Percentiles rank a stretch among this genome's conserved stretches.
phyloP scores from a whole-genome alignment of 2,329 filamentous ascomycete species.

The Penicillium sp. region DNA sequence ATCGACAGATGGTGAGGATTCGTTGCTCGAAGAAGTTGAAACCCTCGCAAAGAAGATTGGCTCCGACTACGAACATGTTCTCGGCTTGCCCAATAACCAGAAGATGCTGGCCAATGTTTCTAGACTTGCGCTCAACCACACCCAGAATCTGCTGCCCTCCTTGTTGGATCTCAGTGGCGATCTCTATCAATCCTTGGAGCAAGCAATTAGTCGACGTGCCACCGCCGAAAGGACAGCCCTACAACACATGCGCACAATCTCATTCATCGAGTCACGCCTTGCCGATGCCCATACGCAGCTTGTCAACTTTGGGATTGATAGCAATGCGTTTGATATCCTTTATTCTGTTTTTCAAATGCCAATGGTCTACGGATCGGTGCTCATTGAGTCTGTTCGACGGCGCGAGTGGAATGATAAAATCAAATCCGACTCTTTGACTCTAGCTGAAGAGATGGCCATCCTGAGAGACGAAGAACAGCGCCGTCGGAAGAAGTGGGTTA shows the following conservation, averaged over 20 bases:
- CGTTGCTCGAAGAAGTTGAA: conserved; percentile 81
- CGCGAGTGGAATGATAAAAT: conserved; percentile 93
- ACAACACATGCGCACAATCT: conserved; percentile 79
- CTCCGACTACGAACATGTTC: conserved; percentile 78
- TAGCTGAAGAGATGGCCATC: conserved; percentile 89
- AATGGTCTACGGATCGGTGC: conserved; percentile 84
- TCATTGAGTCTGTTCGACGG: conserved; percentile 82
- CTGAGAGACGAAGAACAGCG: conserved; percentile 93
- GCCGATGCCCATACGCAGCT: conserved; percentile 73
- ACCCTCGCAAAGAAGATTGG: conserved; percentile 83
- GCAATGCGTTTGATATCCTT: conserved; percentile 79
- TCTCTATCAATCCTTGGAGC: conserved; percentile 53
- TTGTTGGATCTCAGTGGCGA: conserved; percentile 61
- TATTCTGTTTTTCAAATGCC: conserved; percentile 81
- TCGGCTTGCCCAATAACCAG: conserved; percentile 69
- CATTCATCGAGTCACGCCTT: conserved; percentile 75
- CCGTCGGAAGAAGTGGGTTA: conserved; percentile 86
- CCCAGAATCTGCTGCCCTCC: conserved; percentile 64
- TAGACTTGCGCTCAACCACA: conserved; percentile 66
- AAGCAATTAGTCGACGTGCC: conserved; percentile 67
- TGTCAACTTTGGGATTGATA: conserved; percentile 71
- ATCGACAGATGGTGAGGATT: conserved; percentile 64
- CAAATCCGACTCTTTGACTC: conserved; percentile 78
- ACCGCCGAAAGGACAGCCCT: conserved; percentile 66
- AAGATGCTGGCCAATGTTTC: conserved; percentile 65